Base-by-base conservation (phyloP, 306 rosid species). In the Mimosa pudica region DNA sequence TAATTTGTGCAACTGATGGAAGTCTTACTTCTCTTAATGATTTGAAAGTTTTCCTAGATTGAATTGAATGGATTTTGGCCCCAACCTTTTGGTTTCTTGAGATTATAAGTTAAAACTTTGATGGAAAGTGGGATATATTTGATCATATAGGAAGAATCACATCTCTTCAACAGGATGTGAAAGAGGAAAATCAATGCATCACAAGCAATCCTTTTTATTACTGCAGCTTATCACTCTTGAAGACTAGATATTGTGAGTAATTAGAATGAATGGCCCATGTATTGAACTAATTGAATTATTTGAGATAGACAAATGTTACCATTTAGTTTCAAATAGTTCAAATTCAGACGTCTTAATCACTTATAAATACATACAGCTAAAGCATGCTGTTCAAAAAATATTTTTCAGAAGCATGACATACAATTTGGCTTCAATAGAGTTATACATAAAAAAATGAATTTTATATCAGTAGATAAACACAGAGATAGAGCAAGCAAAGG, bases 41-140 rank as follows among this genome's bases (percentile, higher is more conserved):
- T 77, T 69, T 85, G 67, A 57, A 79, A 54, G 69, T 64, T 48
- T 12, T 36, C n/a, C 46, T 51, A 66, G 67, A 77, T 65, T 79
- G 70, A 72, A 55, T 46, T 61, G 48, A 58, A 66, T 82, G 77
- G 61, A 48, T 72, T 48, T 73, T 75, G 71, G 36, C 44, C 49
- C 49, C 60, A 73, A 60, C 60, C 4, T 66, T 36, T 71, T 79
- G 35, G 17, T 55, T 70, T 32, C 42, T 51, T 79, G 58, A 79
- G 73, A 49, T 77, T 5, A 48, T 72, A 49, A 49, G 62, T 57
- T 65, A 32, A 82, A 76, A 57, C 33, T 57, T 18, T 18, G 13
- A 57, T 57, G 12, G 63, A 57, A 57, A 57, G 11, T 18, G 18
- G 63, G 63, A 17, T 57, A 18, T 57, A 18, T 20, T 57, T 57